phyloP scores from a whole-genome alignment of 2,329 filamentous ascomycete species.

The Pseudopithomyces chartarum region DNA sequence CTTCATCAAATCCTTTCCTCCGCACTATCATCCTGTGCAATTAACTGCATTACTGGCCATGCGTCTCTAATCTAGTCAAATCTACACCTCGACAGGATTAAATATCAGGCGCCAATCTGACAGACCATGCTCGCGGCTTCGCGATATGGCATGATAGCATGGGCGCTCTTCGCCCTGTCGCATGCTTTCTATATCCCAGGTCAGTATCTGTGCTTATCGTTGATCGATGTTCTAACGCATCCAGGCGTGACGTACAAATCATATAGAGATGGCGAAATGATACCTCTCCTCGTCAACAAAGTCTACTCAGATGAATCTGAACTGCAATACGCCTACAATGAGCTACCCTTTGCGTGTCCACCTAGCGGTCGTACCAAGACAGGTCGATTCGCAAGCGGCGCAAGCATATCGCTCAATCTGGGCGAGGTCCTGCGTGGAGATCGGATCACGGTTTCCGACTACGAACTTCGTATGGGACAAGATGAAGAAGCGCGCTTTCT shows the following conservation, averaged over 20 bases:
- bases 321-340: conserved; percentile 89
- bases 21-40: not conserved
- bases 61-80: not conserved
- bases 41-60: not conserved
- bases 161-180: conserved; percentile 45
- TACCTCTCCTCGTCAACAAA: conserved; percentile 90
- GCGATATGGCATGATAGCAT: conserved; percentile 14
- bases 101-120: not conserved
- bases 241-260: conserved; percentile 81
- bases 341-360: conserved; percentile 85
- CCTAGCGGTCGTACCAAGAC: conserved; percentile 70
- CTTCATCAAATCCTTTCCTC: not conserved
- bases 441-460: conserved; percentile 82
- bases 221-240: not conserved
- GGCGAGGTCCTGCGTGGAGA: conserved; percentile 88
- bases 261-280: conserved; percentile 75
- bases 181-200: conserved; percentile 86
- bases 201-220: conserved; percentile 45
- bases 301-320: conserved; percentile 88
- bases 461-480: conserved; percentile 77
- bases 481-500: conserved; percentile 75
- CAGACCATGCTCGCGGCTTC: conserved; percentile 23
- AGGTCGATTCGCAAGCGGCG: conserved; percentile 73
- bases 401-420: conserved; percentile 80
- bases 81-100: not conserved